These are phyloP conservation scores for Dorcoceras hygrometricum DNA, from an alignment of 257 asterid genomes.

Conservation along the genomic window DNA sequence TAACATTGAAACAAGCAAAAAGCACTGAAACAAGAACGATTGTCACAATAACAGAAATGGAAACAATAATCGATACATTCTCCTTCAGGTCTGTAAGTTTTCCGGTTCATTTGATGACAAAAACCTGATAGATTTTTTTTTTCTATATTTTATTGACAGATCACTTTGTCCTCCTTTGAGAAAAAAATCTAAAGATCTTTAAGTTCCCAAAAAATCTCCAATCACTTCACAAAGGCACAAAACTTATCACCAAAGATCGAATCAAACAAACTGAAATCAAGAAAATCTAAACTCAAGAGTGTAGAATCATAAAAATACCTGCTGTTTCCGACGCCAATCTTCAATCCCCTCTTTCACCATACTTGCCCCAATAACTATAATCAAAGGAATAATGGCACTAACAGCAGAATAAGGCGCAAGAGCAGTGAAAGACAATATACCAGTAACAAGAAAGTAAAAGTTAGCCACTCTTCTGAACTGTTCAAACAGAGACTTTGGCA, in stretches of 20 bases:
- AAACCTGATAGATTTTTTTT: background rate
- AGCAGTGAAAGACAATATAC: slow-evolving; percentile 61
- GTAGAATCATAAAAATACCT: slow-evolving; percentile 41
- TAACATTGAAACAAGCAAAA: background rate
- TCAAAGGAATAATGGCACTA: slow-evolving; percentile 65
- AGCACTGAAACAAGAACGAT: too few species aligned
- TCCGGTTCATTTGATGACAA: background rate
- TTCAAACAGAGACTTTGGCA: slow-evolving; percentile 86
- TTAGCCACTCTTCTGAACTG: slow-evolving; percentile 96
- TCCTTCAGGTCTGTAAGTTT: background rate
- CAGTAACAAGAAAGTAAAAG: slow-evolving; percentile 76
- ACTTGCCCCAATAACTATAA: slow-evolving; percentile 67
- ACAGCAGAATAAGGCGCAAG: slow-evolving; percentile 73
- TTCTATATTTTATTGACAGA: background rate
- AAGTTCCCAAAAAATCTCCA: slow-evolving; percentile 11
- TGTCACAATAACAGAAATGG: background rate
- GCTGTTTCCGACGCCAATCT: slow-evolving; percentile 69
- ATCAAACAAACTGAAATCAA: background rate
- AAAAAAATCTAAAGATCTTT: background rate
- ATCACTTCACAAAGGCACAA: slow-evolving; percentile 1
- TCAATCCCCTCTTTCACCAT: slow-evolving; percentile 87
- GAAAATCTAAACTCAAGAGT: background rate
- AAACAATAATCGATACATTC: background rate
- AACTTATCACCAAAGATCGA: slow-evolving; percentile 4
- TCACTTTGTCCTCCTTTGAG: background rate